These are phyloP conservation scores for Fagus sylvatica DNA, from an alignment of 306 rosid species.

Conservation along the genomic window DNA sequence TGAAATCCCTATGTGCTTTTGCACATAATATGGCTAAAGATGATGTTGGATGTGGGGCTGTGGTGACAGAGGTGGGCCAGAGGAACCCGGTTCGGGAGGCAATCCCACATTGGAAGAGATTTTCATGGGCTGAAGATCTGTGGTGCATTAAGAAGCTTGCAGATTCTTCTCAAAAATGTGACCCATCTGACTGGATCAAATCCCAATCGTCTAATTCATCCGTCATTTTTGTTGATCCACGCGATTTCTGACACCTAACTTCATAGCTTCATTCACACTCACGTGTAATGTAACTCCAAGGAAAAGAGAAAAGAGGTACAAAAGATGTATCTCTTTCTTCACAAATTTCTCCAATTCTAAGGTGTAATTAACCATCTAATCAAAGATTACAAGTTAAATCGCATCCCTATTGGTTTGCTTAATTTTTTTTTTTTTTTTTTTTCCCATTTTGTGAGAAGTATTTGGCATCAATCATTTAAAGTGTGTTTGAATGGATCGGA, in stretches of 20 bases:
- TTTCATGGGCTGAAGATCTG: constrained; percentile 79
- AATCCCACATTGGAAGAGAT: constrained; percentile 82
- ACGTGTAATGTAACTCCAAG: not conserved
- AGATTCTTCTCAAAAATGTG: constrained; percentile 21
- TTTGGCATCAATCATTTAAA: no score
- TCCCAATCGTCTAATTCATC: constrained; percentile 46
- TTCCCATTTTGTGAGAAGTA: no score
- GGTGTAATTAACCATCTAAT: no score
- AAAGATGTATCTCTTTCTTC: no score
- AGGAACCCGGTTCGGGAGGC: constrained; percentile 73
- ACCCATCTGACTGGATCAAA: constrained; percentile 38
- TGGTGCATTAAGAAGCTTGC: constrained; percentile 83
- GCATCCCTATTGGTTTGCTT: no score
- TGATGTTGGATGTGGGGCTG: constrained; percentile 71
- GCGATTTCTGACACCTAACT: constrained; percentile 54
- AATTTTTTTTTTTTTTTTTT: no score
- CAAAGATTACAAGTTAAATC: no score
- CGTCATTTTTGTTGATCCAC: constrained; percentile 79
- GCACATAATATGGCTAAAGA: constrained; percentile 81
- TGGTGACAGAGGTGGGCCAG: constrained; percentile 78
- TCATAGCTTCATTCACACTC: not conserved
- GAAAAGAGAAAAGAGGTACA: not conserved
- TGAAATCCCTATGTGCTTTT: constrained; percentile 59
- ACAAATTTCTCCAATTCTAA: no score
- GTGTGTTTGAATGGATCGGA: no score